Evolutionary conservation across 345 rosid species (phyloP).

Genomic region (Diplotaxis tenuifolia): DNA sequence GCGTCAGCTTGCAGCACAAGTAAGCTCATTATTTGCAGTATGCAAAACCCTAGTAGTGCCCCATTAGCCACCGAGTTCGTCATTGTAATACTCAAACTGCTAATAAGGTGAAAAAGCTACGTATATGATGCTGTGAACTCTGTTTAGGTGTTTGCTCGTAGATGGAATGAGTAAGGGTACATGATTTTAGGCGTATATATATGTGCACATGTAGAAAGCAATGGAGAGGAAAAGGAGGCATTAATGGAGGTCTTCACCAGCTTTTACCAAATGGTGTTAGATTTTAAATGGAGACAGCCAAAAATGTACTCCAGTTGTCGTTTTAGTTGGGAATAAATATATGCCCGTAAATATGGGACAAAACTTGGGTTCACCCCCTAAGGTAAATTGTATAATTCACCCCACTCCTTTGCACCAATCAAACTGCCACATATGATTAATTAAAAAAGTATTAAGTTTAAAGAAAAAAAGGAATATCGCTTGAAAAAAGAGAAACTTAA

Average conservation of each 20-base stretch:
- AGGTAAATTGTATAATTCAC: no score
- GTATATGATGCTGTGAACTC: slow-evolving; percentile 8
- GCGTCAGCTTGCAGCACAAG: slow-evolving; percentile 41
- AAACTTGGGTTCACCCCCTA: no score
- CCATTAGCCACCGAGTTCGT: neutral
- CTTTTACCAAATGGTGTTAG: slow-evolving; percentile 26
- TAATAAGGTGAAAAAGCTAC: neutral
- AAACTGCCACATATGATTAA: no score
- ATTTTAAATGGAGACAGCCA: slow-evolving; percentile 1
- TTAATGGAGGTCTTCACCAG: slow-evolving; percentile 33
- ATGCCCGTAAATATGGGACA: slow-evolving; percentile 18
- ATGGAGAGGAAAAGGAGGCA: slow-evolving; percentile 17
- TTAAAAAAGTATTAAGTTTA: no score
- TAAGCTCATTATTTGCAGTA: slow-evolving; percentile 16
- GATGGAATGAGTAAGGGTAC: slow-evolving; percentile 27
- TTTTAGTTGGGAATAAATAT: slow-evolving; percentile 29
- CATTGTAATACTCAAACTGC: slow-evolving; percentile 8
- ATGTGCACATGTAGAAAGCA: slow-evolving; percentile 12
- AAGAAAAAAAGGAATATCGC: no score
- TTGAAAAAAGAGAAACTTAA: no score
- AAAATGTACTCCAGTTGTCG: slow-evolving; percentile 24
- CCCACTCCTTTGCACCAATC: no score
- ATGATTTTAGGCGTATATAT: slow-evolving; percentile 12
- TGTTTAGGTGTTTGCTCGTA: slow-evolving; percentile 9
- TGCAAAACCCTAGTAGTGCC: slow-evolving; percentile 25